Conservation (phyloP, 768 basidiomycete species). For the Mycena polygramma region DNA sequence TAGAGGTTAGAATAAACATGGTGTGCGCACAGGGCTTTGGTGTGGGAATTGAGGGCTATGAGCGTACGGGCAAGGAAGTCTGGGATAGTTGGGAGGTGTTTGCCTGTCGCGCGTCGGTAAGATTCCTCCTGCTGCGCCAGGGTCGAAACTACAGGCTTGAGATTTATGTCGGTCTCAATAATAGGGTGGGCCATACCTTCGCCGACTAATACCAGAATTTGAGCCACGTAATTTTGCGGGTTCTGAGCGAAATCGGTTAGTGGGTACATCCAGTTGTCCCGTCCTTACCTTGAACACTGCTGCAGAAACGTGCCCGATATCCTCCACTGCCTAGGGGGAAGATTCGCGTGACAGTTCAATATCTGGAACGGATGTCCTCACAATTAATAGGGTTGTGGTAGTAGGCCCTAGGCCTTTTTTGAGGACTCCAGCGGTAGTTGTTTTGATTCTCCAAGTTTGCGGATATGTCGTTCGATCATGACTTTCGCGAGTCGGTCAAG, state of each 20-base stretch:
- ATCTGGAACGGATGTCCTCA: too few species aligned
- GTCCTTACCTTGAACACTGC: constrained; percentile 46
- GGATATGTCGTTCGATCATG: constrained; percentile 52
- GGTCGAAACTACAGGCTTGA: constrained; percentile 40
- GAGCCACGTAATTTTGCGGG: constrained; percentile 41
- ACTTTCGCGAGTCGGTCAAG: constrained; percentile 52
- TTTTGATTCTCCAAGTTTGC: constrained; percentile 42
- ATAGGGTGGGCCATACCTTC: constrained; percentile 32
- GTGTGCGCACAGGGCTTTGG: constrained; percentile 49
- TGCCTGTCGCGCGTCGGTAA: constrained; percentile 41
- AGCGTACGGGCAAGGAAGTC: constrained; percentile 43
- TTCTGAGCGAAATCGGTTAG: constrained; percentile 36
- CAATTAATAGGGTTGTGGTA: too few species aligned
- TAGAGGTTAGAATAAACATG: neutral
- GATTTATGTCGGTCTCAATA: neutral
- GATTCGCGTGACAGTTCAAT: neutral
- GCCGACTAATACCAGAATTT: constrained; percentile 46
- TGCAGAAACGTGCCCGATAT: constrained; percentile 52
- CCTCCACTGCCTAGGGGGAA: constrained; percentile 49
- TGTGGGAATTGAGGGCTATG: constrained; percentile 47
- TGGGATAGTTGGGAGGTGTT: constrained; percentile 45
- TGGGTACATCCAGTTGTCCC: neutral
- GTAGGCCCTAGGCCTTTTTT: too few species aligned
- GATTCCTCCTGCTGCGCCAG: constrained; percentile 40
- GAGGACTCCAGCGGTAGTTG: too few species aligned